phyloP scores from a whole-genome alignment of 164 flowering plant genomes.

The Cinnamomum micranthum region DNA sequence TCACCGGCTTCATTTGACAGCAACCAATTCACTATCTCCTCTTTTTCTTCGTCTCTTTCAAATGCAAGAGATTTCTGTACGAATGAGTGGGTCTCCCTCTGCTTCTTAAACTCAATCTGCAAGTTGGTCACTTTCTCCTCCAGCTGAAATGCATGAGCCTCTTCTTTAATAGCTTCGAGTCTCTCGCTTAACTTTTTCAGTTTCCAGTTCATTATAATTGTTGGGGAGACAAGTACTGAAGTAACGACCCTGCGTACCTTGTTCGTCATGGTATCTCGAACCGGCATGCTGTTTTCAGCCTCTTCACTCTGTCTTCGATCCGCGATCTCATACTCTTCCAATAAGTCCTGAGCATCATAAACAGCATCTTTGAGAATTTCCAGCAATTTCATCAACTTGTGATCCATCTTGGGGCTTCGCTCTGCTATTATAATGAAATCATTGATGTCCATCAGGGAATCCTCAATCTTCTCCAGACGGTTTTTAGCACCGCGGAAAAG shows the following conservation, averaged over 20 bases:
- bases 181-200: neutral
- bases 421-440: neutral
- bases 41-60: too few species aligned
- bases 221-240: neutral
- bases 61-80: neutral
- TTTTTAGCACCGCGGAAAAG: neutral
- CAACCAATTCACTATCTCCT: too few species aligned
- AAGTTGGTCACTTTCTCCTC: neutral
- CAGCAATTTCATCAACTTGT: neutral
- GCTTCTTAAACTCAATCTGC: neutral
- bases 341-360: conserved; percentile 7
- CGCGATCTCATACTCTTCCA: conserved; percentile 1
- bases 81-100: neutral
- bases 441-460: neutral
- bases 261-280: neutral
- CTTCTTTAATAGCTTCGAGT: neutral
- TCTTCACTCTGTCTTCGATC: neutral
- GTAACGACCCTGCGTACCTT: neutral
- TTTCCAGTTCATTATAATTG: neutral
- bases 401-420: neutral
- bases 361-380: conserved; percentile 1
- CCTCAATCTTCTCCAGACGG: neutral
- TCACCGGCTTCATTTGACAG: too few species aligned
- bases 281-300: neutral
- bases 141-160: neutral